A percentile compares a stretch with the other conserved stretches of the same genome.
Conservation (phyloP, 176 grass and related monocot genomes). For the sorghum (Sorghum bicolor) region DNA sequence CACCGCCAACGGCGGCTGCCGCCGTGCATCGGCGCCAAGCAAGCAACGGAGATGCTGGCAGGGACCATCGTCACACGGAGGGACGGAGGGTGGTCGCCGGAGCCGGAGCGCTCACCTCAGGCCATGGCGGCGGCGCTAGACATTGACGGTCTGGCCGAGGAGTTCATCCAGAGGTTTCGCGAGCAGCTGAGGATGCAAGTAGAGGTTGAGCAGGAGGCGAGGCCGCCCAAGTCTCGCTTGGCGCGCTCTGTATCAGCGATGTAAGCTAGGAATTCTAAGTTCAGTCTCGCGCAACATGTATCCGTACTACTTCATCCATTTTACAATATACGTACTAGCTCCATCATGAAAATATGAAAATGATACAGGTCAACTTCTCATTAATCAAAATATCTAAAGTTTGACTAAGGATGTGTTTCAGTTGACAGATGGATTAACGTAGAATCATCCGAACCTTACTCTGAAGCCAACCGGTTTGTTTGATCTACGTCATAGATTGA, state of each 20-base stretch:
- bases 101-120: not conserved
- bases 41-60: conserved; percentile 10
- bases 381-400: not conserved
- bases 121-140: not conserved
- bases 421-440: no score
- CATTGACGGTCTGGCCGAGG: conserved; percentile 36
- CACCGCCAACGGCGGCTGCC: not conserved
- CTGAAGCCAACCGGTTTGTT: no score
- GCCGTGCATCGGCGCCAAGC: conserved; percentile 22
- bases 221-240: not conserved
- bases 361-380: not conserved
- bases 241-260: not conserved
- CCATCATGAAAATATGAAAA: not conserved
- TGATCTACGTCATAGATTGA: no score
- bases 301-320: not conserved
- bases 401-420: not conserved
- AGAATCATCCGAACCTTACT: no score
- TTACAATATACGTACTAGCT: not conserved
- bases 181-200: conserved; percentile 34
- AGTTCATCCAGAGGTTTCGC: conserved; percentile 28
- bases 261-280: not conserved
- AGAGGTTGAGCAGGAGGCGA: not conserved
- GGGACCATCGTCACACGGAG: not conserved
- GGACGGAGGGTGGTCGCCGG: not conserved
- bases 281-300: not conserved